Evolutionary conservation across 2,329 filamentous ascomycete species (phyloP).

Genomic region (Penicillium janthinellum): DNA sequence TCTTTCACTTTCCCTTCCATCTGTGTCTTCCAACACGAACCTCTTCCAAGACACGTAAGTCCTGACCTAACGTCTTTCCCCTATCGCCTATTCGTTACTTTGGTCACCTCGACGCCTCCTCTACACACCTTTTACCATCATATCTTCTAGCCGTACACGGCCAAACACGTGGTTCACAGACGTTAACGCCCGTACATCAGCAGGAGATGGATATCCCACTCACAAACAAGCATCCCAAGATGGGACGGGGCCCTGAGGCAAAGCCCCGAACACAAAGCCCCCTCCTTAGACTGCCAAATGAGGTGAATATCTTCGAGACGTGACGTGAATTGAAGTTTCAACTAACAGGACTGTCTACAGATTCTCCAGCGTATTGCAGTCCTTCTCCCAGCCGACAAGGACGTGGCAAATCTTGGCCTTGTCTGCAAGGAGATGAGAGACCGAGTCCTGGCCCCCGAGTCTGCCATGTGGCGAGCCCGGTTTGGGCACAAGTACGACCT

Average conservation of each 20-base stretch:
- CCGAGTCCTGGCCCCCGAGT: constrained; percentile 30
- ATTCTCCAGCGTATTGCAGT: constrained; percentile 37
- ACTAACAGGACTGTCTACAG: constrained; percentile 17
- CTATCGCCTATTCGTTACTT: too few relatives aligned
- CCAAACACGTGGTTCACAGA: too few relatives aligned
- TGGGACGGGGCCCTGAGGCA: too few relatives aligned
- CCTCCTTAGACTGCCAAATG: constrained; percentile 21
- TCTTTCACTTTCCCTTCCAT: too few relatives aligned
- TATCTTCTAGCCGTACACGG: too few relatives aligned
- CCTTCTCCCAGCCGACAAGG: constrained; percentile 32
- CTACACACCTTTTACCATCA: too few relatives aligned
- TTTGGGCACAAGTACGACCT: constrained; percentile 40
- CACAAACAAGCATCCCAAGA: too few relatives aligned
- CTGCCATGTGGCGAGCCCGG: constrained; percentile 37
- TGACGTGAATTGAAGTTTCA: background rate
- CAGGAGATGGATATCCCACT: background rate
- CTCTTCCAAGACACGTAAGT: too few relatives aligned
- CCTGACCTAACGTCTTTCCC: too few relatives aligned
- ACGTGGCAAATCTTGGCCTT: constrained; percentile 33
- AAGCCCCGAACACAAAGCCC: background rate
- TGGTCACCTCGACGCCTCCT: too few relatives aligned
- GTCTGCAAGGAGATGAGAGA: constrained; percentile 30
- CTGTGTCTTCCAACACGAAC: too few relatives aligned
- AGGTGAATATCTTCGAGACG: constrained; percentile 11
- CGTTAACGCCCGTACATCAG: background rate